Evolutionary conservation across 805 yeast species (phyloP), one percentile per base, ranked within the genome.

Genomic region (fission yeast (Schizosaccharomyces pombe)): DNA sequence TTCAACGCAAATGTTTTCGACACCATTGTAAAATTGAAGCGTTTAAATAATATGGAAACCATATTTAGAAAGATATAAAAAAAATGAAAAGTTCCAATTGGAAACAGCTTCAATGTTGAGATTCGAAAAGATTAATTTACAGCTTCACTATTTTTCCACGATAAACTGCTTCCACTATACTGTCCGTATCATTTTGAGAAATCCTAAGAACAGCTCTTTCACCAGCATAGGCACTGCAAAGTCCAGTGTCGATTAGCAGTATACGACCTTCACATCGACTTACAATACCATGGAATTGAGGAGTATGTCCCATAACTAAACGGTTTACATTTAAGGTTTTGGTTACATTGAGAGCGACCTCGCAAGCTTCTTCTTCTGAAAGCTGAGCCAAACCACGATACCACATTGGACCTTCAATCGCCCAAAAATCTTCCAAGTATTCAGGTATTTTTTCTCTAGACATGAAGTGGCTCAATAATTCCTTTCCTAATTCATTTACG

Each of bases 341-440:
- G 3, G 31, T 24, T 12, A 49, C 33, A 8, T 49, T 30, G 5
- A 6, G 12, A n/a, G 33, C 53, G n/a, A 24, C 33, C 22, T 31
- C 31, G 53, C 53, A 49, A 8, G 53, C 53, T 4, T 14, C n/a
- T 30, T 30, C 39, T 2, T 9, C n/a, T 16, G 53, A 37, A 30
- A 31, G 53, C 14, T 30, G 28, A 28, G 39, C 39, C 16, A 29
- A 28, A 11, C 53, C 53, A 29, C 53, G n/a, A n/a, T 49, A 49
- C 53, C 53, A 49, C 39, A 49, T 31, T 4, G 53, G 53, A 12
- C 53, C 53, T 8, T 49, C 32, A 16, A 30, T 19, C 12, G n/a
- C 26, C 34, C 39, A 49, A 28, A 49, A 49, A 2, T 3, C 31
- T 37, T 26, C 19, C 14, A 26, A 30, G 11, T 49, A 14, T 5